Percentiles rank a stretch among this genome's conserved stretches.
These are phyloP conservation scores for Salix suchowensis DNA, from an alignment of 345 rosid species.

Conservation along the genomic window DNA sequence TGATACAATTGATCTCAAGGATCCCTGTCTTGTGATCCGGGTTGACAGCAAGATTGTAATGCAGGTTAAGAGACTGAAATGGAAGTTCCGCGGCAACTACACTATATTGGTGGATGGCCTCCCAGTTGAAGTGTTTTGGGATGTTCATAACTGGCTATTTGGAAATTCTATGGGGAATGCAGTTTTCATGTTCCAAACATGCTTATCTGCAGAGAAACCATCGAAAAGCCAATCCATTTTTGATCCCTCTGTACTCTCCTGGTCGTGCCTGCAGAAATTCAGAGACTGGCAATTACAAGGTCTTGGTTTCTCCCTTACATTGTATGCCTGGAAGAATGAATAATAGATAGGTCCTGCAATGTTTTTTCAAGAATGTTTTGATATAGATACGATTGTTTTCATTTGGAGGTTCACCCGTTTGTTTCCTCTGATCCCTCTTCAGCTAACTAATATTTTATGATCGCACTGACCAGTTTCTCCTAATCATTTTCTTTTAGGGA, in stretches of 20 bases:
- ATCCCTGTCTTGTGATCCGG: constrained; percentile 74
- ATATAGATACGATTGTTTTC: constrained; percentile 23
- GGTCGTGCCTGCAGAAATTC: constrained; percentile 45
- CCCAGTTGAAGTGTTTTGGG: constrained; percentile 88
- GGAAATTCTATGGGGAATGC: constrained; percentile 68
- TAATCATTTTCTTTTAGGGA: not conserved
- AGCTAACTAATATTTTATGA: not conserved
- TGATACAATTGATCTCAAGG: constrained; percentile 51
- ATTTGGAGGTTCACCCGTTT: constrained; percentile 12
- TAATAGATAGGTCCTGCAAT: constrained; percentile 22
- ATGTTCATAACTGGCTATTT: constrained; percentile 92
- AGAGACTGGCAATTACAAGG: constrained; percentile 55
- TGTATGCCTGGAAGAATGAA: constrained; percentile 72
- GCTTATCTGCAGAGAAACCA: constrained; percentile 41
- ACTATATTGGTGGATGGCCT: constrained; percentile 80
- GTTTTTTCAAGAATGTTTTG: constrained; percentile 15
- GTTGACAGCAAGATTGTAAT: constrained; percentile 66
- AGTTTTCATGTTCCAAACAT: constrained; percentile 84
- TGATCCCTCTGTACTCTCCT: constrained; percentile 34
- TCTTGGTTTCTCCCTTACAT: constrained; percentile 60
- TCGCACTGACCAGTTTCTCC: not conserved
- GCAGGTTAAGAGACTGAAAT: constrained; percentile 75
- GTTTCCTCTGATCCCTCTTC: not conserved
- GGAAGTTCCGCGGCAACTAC: constrained; percentile 93
- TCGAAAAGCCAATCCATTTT: constrained; percentile 37